Evolutionary conservation across 2,329 filamentous ascomycete species (phyloP), one percentile per base, ranked within the genome.

Genomic region (Beauveria sp.): DNA sequence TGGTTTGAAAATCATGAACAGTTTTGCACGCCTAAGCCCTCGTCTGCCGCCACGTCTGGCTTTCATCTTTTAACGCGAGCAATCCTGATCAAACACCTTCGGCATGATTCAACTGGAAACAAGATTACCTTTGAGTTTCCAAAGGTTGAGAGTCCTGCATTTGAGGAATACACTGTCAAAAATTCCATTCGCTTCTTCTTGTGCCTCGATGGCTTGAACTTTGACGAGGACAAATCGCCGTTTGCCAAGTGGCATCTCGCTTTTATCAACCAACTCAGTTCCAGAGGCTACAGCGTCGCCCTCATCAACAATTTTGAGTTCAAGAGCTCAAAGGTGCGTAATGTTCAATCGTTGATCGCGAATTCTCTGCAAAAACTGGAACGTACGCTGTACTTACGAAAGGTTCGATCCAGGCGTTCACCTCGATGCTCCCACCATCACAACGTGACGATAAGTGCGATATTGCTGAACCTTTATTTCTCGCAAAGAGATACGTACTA

Each of bases 11-110:
- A 76, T 60, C 77, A 86, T 60, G 73, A 79, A 65, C 69, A 76
- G 5, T 74, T 86, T 12, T 88, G 84, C 67, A 72, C 87, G 16
- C 85, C 87, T 5, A 22, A 40, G 1, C 7, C 30, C 20, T 49
- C 22, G 3, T 61, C 43, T 4, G 50, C 65, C 2, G 61, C 65
- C 5, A 60, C 68, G 26, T 28, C 58, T 3, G 61, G 52, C 0
- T 62, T 50, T 1, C 59, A 63, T 51, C 74, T 81, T 1, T 77
- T 91, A 9, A 82, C 86, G 14, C 80, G 89, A 54, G 77, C 81
- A 9, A 79, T 85, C 5, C 78, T 92, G 59, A 82, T 90, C 54
- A 79, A 82, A 26, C 89, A 93, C 71, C 76, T 91, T 4, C 66
- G 75, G 34, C 55, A 59, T 26, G 28, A 53, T 56, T 16, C 22